These are phyloP conservation scores for Hymenoscyphus repandus DNA, from an alignment of 2,329 filamentous ascomycete genomes.

Conservation along the genomic window DNA sequence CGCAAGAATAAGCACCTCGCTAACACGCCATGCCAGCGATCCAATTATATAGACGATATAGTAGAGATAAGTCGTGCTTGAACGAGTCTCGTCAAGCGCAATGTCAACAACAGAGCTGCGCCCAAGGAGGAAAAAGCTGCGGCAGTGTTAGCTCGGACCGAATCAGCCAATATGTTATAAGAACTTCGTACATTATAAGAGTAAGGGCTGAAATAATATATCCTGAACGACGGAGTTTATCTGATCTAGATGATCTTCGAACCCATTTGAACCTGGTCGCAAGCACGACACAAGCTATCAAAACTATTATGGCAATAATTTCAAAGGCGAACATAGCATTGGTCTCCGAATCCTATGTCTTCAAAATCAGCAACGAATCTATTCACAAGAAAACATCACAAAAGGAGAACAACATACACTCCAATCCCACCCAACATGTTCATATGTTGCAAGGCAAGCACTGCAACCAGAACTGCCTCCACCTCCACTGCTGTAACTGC, in stretches of 20 bases:
- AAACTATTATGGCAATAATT: not conserved
- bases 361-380: not conserved
- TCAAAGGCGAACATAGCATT: conserved; percentile 1
- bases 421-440: not conserved
- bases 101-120: not conserved
- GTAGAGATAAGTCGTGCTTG: not conserved
- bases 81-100: not conserved
- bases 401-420: not conserved
- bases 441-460: not conserved
- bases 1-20: not conserved
- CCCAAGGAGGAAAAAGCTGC: not conserved
- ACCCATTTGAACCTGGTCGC: conserved; percentile 6
- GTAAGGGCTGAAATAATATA: not conserved
- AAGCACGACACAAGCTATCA: conserved; percentile 3
- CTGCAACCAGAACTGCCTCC: not conserved
- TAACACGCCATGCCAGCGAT: not conserved
- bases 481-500: not conserved
- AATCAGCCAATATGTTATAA: not conserved
- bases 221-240: not conserved
- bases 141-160: not conserved
- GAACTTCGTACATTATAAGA: not conserved
- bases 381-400: not conserved
- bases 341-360: not conserved
- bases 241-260: not conserved
- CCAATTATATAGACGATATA: conserved; percentile 1